Evolutionary conservation across 768 basidiomycete genomes (phyloP), one percentile per base, ranked within the genome.

Genomic region (Rhizopogon vinicolor): DNA sequence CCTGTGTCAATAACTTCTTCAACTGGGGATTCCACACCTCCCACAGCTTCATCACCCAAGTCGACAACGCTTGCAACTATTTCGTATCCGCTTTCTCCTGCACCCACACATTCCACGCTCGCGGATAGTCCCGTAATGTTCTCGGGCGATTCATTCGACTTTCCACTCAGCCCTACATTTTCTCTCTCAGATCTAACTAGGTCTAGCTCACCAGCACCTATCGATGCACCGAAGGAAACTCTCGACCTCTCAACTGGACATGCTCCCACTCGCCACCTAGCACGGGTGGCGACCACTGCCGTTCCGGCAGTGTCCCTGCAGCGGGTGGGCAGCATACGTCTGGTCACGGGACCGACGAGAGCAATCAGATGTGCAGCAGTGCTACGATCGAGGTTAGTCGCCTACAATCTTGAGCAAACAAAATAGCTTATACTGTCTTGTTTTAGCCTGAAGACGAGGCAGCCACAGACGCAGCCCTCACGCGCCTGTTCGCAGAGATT

Each of bases 211-310:
- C 61, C 72, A 56, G 63, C 60, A 60, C 59, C 28, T 55, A 58
- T 61, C 45, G 31, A 53, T 40, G 59, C 62, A 50, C 54, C 61
- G 58, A 60, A 60, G 57, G 45, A 65, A 55, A 58, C 57, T 58
- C 67, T 67, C 59, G 62, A 69, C 67, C 65, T 68, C 61, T 70
- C 62, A 69, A 66, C 61, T 48, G 62, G 59, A 44, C 54, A 70
- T 68, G 78, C 86, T 68, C 73, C 88, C 85, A 89, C 91, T 93
- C 85, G 91, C 91, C 91, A 93, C 86, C 87, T 89, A 87, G 91
- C 91, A 93, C 91, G 91, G 91, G 87, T 93, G 91, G 91, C 82
- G 91, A 85, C 80, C 84, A 81, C 80, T 77, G 79, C 63, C 61
- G 70, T 61, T 59, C 62, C 79, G 65, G 74, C 79, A 78, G 78